phyloP scores from a whole-genome alignment of 2,329 filamentous ascomycete genomes.

The Aspergillus terreus region DNA sequence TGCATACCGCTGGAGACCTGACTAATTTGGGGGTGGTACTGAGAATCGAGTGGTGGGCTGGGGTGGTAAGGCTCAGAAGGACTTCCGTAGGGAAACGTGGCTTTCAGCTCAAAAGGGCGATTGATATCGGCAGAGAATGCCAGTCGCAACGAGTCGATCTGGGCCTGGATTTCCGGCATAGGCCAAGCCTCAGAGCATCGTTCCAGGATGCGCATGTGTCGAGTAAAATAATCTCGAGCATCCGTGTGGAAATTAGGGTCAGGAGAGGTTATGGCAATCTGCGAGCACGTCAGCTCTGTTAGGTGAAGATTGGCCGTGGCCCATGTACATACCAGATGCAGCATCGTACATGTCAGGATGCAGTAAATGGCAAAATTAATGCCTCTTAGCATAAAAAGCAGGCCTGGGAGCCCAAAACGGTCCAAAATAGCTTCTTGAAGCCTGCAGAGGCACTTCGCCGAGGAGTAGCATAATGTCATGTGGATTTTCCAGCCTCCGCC shows the following conservation, averaged over 20 bases:
- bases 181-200: constrained; percentile 78
- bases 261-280: constrained; percentile 91
- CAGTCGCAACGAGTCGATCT: constrained; percentile 82
- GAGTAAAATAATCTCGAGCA: constrained; percentile 81
- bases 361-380: constrained; percentile 96
- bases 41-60: constrained; percentile 55
- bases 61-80: constrained; percentile 62
- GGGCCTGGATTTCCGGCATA: constrained; percentile 83
- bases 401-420: constrained; percentile 71
- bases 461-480: constrained; percentile 79
- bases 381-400: constrained; percentile 88
- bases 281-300: background rate
- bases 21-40: constrained; percentile 50
- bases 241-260: constrained; percentile 83
- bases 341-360: constrained; percentile 83
- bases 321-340: constrained; percentile 73
- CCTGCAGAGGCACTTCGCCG: constrained; percentile 80
- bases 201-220: constrained; percentile 92
- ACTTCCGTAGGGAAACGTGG: constrained; percentile 81
- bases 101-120: constrained; percentile 85
- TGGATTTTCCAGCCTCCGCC: constrained; percentile 82
- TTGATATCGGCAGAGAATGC: constrained; percentile 84
- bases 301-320: background rate
- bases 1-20: constrained; percentile 43
- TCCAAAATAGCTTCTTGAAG: constrained; percentile 79